phyloP scores from a whole-genome alignment of 495 filamentous ascomycete genomes.

The Glutinoglossum americanum region DNA sequence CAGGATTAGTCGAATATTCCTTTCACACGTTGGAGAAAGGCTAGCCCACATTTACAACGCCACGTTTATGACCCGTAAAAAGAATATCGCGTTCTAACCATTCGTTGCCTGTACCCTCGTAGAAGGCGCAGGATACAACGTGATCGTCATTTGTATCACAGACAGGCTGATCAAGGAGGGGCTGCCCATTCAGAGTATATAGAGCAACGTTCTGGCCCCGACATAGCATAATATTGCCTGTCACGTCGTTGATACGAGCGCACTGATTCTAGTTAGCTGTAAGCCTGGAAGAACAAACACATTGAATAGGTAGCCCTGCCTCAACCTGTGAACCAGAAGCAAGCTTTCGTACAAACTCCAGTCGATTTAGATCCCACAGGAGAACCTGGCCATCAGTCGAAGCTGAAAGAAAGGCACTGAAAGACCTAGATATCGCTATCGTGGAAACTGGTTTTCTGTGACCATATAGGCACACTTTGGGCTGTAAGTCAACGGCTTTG shows the following conservation, averaged over 20 bases:
- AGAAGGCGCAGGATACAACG: conserved; percentile 69
- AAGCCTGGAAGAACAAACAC: not conserved
- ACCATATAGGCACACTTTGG: conserved; percentile 66
- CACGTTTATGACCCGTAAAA: conserved; percentile 70
- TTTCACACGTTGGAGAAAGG: not conserved
- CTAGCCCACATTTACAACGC: conserved; percentile 45
- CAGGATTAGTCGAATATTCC: not conserved
- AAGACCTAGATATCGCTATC: conserved; percentile 68
- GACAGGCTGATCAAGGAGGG: conserved; percentile 60
- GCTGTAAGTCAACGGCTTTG: conserved; percentile 58
- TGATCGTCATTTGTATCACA: conserved; percentile 40
- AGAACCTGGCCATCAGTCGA: conserved; percentile 62
- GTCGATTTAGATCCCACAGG: conserved; percentile 83
- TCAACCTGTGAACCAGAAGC: conserved; percentile 28
- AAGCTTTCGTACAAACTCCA: conserved; percentile 64
- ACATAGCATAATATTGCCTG: conserved; percentile 72
- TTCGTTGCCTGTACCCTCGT: conserved; percentile 79
- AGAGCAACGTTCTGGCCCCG: conserved; percentile 47
- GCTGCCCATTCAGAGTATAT: conserved; percentile 75
- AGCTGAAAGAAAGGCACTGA: conserved; percentile 65
- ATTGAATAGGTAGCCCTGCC: conserved; percentile 15
- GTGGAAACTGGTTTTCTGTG: conserved; percentile 62
- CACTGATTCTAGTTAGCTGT: conserved; percentile 25
- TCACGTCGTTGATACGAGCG: conserved; percentile 70
- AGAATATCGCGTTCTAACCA: conserved; percentile 75